Conservation (phyloP, 352 stramenopile genomes). For the Elongisporangium undulatum region DNA sequence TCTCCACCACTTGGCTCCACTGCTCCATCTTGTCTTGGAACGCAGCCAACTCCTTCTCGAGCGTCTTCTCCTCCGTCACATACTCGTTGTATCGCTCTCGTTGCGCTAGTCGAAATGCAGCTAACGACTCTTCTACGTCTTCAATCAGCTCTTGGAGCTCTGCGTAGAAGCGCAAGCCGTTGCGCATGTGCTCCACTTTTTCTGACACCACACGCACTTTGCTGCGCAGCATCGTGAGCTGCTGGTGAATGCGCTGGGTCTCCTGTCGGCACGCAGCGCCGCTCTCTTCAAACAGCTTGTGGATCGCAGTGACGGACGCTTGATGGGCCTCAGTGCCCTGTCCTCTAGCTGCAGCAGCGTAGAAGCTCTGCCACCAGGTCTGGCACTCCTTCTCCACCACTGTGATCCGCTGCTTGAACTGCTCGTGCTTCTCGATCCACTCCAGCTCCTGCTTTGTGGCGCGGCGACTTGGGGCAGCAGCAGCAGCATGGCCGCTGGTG, state of each 20-base stretch:
- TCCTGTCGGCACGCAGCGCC: conserved; percentile 22
- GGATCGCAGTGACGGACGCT: conserved; percentile 18
- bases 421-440: conserved; percentile 64
- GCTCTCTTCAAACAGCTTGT: conserved; percentile 42
- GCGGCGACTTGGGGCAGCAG: conserved; percentile 5
- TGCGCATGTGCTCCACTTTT: conserved; percentile 45
- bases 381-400: conserved; percentile 54
- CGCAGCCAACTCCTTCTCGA: conserved; percentile 41
- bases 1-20: conserved; percentile 22
- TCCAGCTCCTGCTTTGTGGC: conserved; percentile 37
- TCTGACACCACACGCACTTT: conserved; percentile 23
- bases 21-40: conserved; percentile 39
- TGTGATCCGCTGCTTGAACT: conserved; percentile 29
- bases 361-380: conserved; percentile 46
- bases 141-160: conserved; percentile 56
- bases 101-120: conserved; percentile 29
- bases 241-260: conserved; percentile 22
- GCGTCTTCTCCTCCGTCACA: conserved; percentile 46
- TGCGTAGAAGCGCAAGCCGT: conserved; percentile 33
- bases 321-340: conserved; percentile 2
- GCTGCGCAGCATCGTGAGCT: conserved; percentile 24
- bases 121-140: conserved; percentile 36
- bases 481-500: not conserved
- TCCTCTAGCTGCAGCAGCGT: conserved; percentile 19
- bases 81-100: conserved; percentile 36